Evolutionary conservation across 2,329 filamentous ascomycete species (phyloP).

Genomic region (Nothophoma quercina): DNA sequence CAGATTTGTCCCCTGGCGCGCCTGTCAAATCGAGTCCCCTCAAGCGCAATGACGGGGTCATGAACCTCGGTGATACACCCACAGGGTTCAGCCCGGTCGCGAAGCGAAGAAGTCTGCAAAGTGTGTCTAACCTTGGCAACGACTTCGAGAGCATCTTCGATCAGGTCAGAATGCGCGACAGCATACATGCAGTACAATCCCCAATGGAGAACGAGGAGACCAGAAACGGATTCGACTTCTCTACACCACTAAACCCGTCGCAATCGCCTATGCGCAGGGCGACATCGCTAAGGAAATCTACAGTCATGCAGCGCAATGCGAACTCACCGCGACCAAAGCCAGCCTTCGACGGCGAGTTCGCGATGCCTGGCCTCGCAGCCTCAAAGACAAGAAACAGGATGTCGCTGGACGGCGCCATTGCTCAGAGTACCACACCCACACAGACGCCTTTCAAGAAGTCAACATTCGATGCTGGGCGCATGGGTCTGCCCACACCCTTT

Average conservation of each 20-base stretch:
- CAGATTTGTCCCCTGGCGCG: slow-evolving; percentile 46
- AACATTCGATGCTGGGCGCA: slow-evolving; percentile 40
- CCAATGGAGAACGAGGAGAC: slow-evolving; percentile 34
- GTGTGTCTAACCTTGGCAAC: slow-evolving; percentile 66
- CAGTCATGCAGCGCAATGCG: slow-evolving; percentile 79
- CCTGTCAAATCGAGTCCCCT: slow-evolving; percentile 76
- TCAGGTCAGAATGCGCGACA: slow-evolving; percentile 43
- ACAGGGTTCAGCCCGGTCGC: slow-evolving; percentile 84
- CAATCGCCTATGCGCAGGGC: slow-evolving; percentile 55
- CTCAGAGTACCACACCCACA: slow-evolving; percentile 70
- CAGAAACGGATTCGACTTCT: slow-evolving; percentile 45
- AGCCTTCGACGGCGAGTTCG: slow-evolving; percentile 56
- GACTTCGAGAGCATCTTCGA: slow-evolving; percentile 80
- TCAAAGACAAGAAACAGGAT: slow-evolving; percentile 72
- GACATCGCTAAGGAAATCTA: slow-evolving; percentile 83
- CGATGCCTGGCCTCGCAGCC: slow-evolving; percentile 61
- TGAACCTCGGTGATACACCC: slow-evolving; percentile 79
- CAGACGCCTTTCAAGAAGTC: slow-evolving; percentile 62
- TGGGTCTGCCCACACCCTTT: slow-evolving; percentile 32
- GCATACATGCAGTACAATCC: slow-evolving; percentile 9
- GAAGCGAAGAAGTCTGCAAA: slow-evolving; percentile 88
- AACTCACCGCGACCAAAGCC: slow-evolving; percentile 49
- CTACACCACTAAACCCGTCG: slow-evolving; percentile 42
- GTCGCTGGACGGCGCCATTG: slow-evolving; percentile 79
- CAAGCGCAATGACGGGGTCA: slow-evolving; percentile 88